These are phyloP conservation scores for Chrysoporthe austroafricana DNA, from an alignment of 2,329 filamentous ascomycete species.

Conservation along the genomic window DNA sequence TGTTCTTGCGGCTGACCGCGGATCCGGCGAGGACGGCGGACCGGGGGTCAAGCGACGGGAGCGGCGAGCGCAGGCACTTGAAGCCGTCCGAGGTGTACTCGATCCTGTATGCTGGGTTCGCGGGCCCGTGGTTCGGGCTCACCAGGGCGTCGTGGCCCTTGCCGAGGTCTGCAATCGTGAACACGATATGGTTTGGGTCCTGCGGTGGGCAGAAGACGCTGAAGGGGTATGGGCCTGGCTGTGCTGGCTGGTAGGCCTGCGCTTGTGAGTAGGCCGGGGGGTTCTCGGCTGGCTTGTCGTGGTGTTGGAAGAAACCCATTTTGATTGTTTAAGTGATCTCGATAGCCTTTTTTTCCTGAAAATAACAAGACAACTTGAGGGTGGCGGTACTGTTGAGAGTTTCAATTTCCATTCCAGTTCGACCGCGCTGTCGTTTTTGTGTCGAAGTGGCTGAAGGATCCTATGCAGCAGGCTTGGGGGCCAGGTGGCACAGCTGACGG, in stretches of 20 bases:
- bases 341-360: background rate
- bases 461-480: background rate
- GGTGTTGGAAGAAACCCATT: slow-evolving; percentile 15
- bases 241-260: background rate
- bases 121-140: slow-evolving; percentile 2
- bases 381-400: background rate
- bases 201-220: slow-evolving; percentile 1
- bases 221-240: slow-evolving; percentile 4
- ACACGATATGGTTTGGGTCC: slow-evolving; percentile 6
- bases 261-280: slow-evolving; percentile 3
- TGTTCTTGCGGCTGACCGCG: slow-evolving; percentile 5
- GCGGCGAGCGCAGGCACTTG: slow-evolving; percentile 5
- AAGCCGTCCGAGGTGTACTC: slow-evolving; percentile 12
- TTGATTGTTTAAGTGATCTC: background rate
- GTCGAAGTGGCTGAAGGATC: background rate
- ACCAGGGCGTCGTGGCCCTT: slow-evolving; percentile 14
- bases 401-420: background rate
- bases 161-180: slow-evolving; percentile 12
- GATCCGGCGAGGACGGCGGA: background rate
- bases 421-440: background rate
- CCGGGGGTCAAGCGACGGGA: background rate
- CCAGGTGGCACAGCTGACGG: background rate
- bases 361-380: background rate
- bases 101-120: slow-evolving; percentile 7
- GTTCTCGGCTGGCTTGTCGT: slow-evolving; percentile 1